phyloP scores from a whole-genome alignment of 495 filamentous ascomycete species.

The Staphylotrichum longicolle region DNA sequence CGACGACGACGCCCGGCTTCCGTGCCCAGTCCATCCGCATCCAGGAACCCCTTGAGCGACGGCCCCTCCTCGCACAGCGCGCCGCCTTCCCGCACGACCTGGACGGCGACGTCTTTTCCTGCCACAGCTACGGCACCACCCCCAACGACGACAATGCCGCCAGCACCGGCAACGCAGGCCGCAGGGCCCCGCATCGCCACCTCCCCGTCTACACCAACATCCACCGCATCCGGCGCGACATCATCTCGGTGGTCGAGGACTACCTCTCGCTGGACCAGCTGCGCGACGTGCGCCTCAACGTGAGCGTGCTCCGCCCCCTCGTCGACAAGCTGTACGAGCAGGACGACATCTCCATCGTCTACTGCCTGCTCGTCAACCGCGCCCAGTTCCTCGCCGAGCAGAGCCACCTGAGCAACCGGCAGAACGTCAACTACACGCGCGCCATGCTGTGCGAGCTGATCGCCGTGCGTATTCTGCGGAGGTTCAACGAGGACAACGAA shows the following conservation, averaged over 20 bases:
- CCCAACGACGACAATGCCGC: background rate
- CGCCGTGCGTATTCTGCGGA: conserved; percentile 61
- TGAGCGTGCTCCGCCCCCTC: conserved; percentile 64
- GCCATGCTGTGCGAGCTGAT: conserved; percentile 68
- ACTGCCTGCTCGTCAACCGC: conserved; percentile 70
- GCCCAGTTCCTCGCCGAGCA: conserved; percentile 68
- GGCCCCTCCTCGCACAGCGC: conserved; percentile 30
- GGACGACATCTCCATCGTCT: conserved; percentile 65
- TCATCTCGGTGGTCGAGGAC: conserved; percentile 51
- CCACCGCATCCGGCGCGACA: conserved; percentile 52
- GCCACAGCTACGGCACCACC: conserved; percentile 25
- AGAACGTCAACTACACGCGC: conserved; percentile 65
- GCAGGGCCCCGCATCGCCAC: conserved; percentile 39
- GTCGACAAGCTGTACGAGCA: conserved; percentile 68
- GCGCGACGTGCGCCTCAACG: conserved; percentile 65
- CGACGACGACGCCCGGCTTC: background rate
- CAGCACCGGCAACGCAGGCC: conserved; percentile 15
- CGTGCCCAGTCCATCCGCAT: conserved; percentile 28
- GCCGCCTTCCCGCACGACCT: conserved; percentile 30
- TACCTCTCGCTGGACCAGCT: conserved; percentile 63
- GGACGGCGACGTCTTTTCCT: conserved; percentile 32
- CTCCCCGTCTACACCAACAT: conserved; percentile 55
- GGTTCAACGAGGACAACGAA: conserved; percentile 65
- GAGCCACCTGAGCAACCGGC: conserved; percentile 60
- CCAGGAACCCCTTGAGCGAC: conserved; percentile 32